A percentile compares a stretch with the other conserved stretches of the same genome.
These are phyloP conservation scores for Pseudoscleropodium purum DNA, from an alignment of 225 moss, liverwort and hornwort genomes.

Conservation along the genomic window DNA sequence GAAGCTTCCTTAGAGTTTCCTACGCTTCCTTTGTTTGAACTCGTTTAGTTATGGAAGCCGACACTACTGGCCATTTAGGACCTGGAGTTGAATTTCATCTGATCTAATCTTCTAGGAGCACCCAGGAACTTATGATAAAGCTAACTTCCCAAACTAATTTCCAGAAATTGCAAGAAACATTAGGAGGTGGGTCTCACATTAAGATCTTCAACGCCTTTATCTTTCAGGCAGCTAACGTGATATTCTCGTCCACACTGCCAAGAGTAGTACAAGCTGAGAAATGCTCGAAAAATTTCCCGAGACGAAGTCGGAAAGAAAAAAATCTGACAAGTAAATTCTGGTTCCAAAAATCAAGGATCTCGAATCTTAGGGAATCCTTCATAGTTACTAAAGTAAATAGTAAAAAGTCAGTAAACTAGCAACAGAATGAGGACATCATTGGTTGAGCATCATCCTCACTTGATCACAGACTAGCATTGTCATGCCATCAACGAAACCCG, in stretches of 20 bases:
- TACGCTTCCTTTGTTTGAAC: not conserved
- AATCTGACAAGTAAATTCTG: not conserved
- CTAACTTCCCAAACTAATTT: not conserved
- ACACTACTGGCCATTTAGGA: not conserved
- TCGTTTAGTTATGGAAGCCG: not conserved
- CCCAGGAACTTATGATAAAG: not conserved
- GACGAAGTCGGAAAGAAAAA: not conserved
- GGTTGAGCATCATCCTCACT: constrained; percentile 37
- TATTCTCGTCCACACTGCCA: constrained; percentile 92
- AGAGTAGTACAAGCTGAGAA: constrained; percentile 1
- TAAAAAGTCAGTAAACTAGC: not conserved
- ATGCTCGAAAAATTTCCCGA: not conserved
- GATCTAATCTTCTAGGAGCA: not conserved
- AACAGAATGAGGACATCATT: not conserved
- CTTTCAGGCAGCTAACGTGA: constrained; percentile 82
- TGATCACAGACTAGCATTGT: constrained; percentile 97
- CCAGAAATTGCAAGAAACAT: not conserved
- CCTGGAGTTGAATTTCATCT: not conserved
- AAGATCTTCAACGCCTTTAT: constrained; percentile 62
- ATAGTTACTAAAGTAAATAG: not conserved
- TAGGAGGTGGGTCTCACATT: constrained; percentile 38
- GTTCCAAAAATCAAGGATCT: not conserved
- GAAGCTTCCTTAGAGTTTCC: not conserved
- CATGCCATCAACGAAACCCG: constrained; percentile 70
- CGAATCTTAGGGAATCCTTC: not conserved